Conservation (phyloP, 2,329 filamentous ascomycete genomes). For the Verticillium dahliae region DNA sequence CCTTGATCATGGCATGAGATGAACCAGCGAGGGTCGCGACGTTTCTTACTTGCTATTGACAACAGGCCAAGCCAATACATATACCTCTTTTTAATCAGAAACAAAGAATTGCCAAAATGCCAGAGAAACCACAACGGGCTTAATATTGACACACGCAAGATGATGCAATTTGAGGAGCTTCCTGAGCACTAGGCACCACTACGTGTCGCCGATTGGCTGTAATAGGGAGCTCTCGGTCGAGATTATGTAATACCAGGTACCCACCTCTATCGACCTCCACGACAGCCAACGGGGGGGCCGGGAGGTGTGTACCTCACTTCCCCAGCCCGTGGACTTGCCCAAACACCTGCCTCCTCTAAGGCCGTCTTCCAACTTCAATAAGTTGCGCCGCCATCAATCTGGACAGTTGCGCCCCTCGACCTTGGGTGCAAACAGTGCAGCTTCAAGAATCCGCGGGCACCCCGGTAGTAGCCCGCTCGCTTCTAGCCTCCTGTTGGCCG, state of each 20-base stretch:
- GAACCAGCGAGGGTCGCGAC: neutral
- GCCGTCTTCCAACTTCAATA: neutral
- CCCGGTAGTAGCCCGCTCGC: neutral
- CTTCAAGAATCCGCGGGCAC: neutral
- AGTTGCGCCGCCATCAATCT: neutral
- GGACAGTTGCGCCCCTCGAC: neutral
- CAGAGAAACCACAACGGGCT: too few species aligned
- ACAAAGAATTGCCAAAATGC: neutral
- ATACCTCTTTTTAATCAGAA: neutral
- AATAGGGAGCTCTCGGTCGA: too few species aligned
- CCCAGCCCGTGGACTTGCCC: neutral
- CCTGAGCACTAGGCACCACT: neutral
- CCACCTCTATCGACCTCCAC: neutral
- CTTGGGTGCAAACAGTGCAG: too few species aligned
- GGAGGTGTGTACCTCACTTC: neutral
- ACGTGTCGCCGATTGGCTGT: neutral
- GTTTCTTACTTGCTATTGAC: neutral
- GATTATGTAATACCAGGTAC: neutral
- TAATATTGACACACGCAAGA: neutral
- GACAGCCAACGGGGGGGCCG: neutral
- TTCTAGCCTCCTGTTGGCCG: neutral
- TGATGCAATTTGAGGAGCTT: neutral
- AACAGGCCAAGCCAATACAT: neutral
- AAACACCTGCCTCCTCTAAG: neutral
- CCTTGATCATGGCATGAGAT: neutral